Evolutionary conservation across 257 asterid species (phyloP).

Genomic region (Plantago elongata): DNA sequence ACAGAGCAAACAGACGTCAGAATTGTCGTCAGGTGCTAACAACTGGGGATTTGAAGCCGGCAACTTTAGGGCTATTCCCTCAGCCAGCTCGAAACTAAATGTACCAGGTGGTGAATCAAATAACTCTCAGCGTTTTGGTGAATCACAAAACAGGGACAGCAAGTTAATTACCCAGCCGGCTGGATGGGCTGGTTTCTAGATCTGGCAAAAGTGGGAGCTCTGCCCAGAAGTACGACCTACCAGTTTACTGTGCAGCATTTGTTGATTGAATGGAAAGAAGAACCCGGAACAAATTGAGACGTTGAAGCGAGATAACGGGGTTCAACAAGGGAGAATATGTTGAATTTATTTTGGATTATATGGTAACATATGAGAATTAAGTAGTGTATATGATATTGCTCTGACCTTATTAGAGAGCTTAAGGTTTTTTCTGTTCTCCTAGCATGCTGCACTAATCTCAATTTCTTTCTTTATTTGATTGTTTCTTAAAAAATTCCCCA

Average conservation of each 20-base stretch:
- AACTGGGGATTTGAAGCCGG: constrained; percentile 84
- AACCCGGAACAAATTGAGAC: not conserved
- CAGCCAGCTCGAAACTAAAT: constrained; percentile 42
- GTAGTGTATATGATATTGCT: not conserved
- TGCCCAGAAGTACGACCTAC: too few relatives aligned
- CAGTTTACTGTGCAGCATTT: not conserved
- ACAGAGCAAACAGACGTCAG: constrained; percentile 40
- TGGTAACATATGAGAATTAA: not conserved
- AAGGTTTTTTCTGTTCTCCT: too few relatives aligned
- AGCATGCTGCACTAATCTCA: too few relatives aligned
- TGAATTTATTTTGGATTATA: constrained; percentile 3
- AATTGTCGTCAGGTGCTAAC: constrained; percentile 30
- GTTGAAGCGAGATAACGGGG: not conserved
- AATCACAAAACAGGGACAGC: constrained; percentile 39
- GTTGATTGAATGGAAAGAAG: not conserved
- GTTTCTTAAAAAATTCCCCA: too few relatives aligned
- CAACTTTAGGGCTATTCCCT: constrained; percentile 65
- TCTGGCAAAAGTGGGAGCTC: not conserved
- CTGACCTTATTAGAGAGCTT: not conserved
- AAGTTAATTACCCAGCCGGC: constrained; percentile 73
- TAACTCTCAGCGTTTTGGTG: constrained; percentile 51
- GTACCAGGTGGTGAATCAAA: constrained; percentile 28
- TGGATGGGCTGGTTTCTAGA: constrained; percentile 95
- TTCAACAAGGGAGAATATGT: not conserved
- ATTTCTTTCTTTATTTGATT: too few relatives aligned